Evolutionary conservation across 2,329 filamentous ascomycete species (phyloP).

Genomic region (Zasmidium cellare): DNA sequence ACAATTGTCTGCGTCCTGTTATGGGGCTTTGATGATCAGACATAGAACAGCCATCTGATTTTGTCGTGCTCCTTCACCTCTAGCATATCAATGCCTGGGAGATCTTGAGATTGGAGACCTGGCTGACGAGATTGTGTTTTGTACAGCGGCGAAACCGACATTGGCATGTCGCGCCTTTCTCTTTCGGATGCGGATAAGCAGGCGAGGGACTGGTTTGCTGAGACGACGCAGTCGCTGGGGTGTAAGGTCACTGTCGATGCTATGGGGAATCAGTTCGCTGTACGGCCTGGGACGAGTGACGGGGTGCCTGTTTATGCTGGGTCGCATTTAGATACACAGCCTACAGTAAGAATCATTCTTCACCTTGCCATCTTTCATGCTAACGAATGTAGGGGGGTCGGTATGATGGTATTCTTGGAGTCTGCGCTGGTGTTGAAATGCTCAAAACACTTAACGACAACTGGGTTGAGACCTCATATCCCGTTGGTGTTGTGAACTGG

Average conservation of each 20-base stretch:
- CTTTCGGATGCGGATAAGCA: slow-evolving; percentile 70
- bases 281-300: slow-evolving; percentile 62
- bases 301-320: slow-evolving; percentile 68
- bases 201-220: slow-evolving; percentile 73
- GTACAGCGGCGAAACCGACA: slow-evolving; percentile 53
- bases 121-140: slow-evolving; percentile 10
- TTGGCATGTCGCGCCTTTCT: slow-evolving; percentile 74
- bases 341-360: too few relatives aligned
- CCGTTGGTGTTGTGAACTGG: slow-evolving; percentile 76
- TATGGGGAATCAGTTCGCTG: slow-evolving; percentile 80
- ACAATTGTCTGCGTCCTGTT: slow-evolving; percentile 3
- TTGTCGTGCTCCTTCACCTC: not conserved
- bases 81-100: not conserved
- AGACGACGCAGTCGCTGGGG: slow-evolving; percentile 62
- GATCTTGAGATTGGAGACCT: not conserved
- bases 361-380: too few relatives aligned
- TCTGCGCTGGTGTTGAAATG: slow-evolving; percentile 72
- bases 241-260: slow-evolving; percentile 69
- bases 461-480: slow-evolving; percentile 66
- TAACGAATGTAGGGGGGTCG: slow-evolving; percentile 68
- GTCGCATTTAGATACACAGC: slow-evolving; percentile 62
- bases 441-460: slow-evolving; percentile 68
- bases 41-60: slow-evolving; percentile 30
- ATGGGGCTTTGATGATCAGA: slow-evolving; percentile 11
- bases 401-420: slow-evolving; percentile 76